Conservation (phyloP, 306 rosid species). For the Fagus sylvatica region DNA sequence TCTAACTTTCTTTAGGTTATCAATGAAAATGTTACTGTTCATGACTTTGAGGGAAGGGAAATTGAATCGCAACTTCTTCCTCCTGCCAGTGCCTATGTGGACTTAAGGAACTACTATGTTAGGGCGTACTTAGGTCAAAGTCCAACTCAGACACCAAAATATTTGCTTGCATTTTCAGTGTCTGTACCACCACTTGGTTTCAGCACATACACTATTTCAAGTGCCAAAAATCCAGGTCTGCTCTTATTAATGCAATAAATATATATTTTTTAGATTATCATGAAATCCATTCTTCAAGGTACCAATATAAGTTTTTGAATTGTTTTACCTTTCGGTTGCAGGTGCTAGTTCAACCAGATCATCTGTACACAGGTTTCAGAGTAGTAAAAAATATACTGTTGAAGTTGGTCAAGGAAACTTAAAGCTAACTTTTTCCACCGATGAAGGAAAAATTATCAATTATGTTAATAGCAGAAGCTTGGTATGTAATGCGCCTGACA, state of each 20-base stretch:
- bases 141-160: slow-evolving; percentile 47
- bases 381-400: slow-evolving; percentile 34
- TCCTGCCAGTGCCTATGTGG: slow-evolving; percentile 23
- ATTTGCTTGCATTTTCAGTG: slow-evolving; percentile 54
- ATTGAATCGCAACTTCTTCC: slow-evolving; percentile 57
- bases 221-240: slow-evolving; percentile 38
- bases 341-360: slow-evolving; percentile 63
- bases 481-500: slow-evolving; percentile 34
- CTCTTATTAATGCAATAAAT: neutral
- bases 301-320: slow-evolving; percentile 17
- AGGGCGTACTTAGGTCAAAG: slow-evolving; percentile 47
- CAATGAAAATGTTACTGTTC: slow-evolving; percentile 42
- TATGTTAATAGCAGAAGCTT: slow-evolving; percentile 43
- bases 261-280: neutral
- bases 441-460: slow-evolving; percentile 33
- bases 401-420: slow-evolving; percentile 53
- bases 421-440: slow-evolving; percentile 43
- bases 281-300: slow-evolving; percentile 19
- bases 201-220: slow-evolving; percentile 48
- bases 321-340: slow-evolving; percentile 34
- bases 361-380: slow-evolving; percentile 32
- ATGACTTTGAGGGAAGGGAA: slow-evolving; percentile 50
- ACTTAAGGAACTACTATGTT: slow-evolving; percentile 43
- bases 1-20: slow-evolving; percentile 35
- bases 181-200: slow-evolving; percentile 58